Evolutionary conservation across 2,329 filamentous ascomycete species (phyloP), one percentile per base, ranked within the genome.

Genomic region (Nigrospora osmanthi): DNA sequence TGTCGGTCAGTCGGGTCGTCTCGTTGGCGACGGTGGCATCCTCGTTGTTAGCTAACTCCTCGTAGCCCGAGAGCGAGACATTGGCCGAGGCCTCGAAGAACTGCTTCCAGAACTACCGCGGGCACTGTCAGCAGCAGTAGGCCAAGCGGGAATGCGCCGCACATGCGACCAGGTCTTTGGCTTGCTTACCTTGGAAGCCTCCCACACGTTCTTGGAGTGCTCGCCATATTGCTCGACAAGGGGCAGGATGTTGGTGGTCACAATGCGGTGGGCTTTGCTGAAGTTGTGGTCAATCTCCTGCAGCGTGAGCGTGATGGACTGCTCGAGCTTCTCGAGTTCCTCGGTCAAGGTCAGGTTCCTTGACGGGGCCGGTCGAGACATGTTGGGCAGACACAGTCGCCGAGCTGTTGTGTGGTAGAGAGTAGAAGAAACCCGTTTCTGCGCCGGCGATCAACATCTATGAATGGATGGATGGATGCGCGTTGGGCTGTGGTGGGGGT

Each of bases 241-340:
- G 1, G 93, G 93, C 3, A 98, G 69, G 45, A 98, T 96, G 60
- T 83, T 95, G 1, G 86, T 85, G 1, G 93, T 97, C 35, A 98
- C 91, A 48, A 98, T 97, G 50, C 89, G 84, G 65, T 98, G 93
- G 30, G 93, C 90, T 60, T 88, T 89, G 69, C 88, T 96, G 65
- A 98, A 98, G 68, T 98, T 98, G 66, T 89, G 87, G 64, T 98
- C 93, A 69, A 98, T 98, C 72, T 98, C 93, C 83, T 97, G 93
- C 17, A 98, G 73, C 0, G 91, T 97, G 35, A 97, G 74, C 0
- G 93, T 98, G 56, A 98, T 97, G 17, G 89, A 94, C 64, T 98
- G 93, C 64, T 98, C 93, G 4, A 98, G 73, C 64, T 85, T 90
- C 69, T 98, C 93, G 43, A 98, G 75, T 73, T 98, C 93, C 62